These are phyloP conservation scores for Oxyria digyna DNA, from an alignment of 148 eudicot genomes.

Conservation along the genomic window DNA sequence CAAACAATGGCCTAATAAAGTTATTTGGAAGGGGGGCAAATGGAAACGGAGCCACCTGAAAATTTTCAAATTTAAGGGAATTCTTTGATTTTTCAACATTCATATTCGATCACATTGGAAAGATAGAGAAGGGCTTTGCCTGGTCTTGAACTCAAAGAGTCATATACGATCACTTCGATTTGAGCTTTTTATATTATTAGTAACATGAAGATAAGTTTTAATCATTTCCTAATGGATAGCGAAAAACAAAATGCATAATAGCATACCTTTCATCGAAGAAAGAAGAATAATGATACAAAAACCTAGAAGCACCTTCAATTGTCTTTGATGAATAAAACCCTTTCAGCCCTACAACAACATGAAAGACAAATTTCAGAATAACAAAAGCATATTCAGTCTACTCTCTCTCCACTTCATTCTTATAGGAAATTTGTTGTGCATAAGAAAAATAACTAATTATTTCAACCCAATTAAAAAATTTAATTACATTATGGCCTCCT, in stretches of 20 bases:
- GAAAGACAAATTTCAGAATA: not conserved
- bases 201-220: not conserved
- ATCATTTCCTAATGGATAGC: not conserved
- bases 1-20: not conserved
- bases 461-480: not conserved
- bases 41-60: not conserved
- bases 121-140: not conserved
- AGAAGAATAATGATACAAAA: slow-evolving; percentile 45
- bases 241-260: not conserved
- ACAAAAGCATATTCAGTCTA: not conserved
- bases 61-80: not conserved
- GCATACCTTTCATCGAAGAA: slow-evolving; percentile 38
- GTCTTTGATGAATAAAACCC: slow-evolving; percentile 69
- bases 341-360: slow-evolving; percentile 45
- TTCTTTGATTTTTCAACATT: not conserved
- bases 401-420: not conserved
- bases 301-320: slow-evolving; percentile 56
- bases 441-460: not conserved
- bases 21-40: not conserved
- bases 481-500: not conserved
- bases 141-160: no score
- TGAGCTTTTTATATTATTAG: not conserved
- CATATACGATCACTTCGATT: not conserved
- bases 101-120: not conserved
- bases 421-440: not conserved